phyloP scores from a whole-genome alignment of 1,284 basidiomycete species.

The Sporisorium reilianum region DNA sequence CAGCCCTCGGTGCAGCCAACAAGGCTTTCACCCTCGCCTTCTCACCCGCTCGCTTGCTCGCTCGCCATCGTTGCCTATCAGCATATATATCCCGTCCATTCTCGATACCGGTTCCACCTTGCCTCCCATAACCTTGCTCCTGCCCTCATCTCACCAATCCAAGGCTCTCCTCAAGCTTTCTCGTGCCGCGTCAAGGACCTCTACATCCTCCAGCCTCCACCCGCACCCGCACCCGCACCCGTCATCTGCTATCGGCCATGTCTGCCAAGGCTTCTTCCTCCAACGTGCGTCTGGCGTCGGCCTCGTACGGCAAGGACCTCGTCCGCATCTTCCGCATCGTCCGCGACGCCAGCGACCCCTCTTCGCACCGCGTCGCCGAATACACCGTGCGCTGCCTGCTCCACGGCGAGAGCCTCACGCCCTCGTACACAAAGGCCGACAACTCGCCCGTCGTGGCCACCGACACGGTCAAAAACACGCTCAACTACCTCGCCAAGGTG shows the following conservation, averaged over 20 bases:
- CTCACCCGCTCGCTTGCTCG: background rate
- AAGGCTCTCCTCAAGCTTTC: background rate
- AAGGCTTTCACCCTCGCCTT: slow-evolving; percentile 3
- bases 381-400: slow-evolving; percentile 61
- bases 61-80: background rate
- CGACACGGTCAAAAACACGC: slow-evolving; percentile 86
- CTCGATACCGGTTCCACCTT: background rate
- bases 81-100: slow-evolving; percentile 2
- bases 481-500: slow-evolving; percentile 72
- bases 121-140: background rate
- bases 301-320: slow-evolving; percentile 63
- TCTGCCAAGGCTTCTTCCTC: slow-evolving; percentile 50
- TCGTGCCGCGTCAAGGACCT: no score
- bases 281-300: slow-evolving; percentile 47
- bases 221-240: no score
- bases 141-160: background rate
- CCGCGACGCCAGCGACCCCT: slow-evolving; percentile 48
- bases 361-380: slow-evolving; percentile 55
- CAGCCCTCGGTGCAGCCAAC: background rate
- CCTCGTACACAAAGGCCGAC: slow-evolving; percentile 56
- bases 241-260: slow-evolving; percentile 12
- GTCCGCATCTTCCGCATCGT: slow-evolving; percentile 63
- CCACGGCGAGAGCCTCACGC: slow-evolving; percentile 49
- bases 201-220: no score
- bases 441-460: slow-evolving; percentile 64